These are phyloP conservation scores for Candida loeiensis DNA, from an alignment of 805 yeast genomes.

Conservation along the genomic window DNA sequence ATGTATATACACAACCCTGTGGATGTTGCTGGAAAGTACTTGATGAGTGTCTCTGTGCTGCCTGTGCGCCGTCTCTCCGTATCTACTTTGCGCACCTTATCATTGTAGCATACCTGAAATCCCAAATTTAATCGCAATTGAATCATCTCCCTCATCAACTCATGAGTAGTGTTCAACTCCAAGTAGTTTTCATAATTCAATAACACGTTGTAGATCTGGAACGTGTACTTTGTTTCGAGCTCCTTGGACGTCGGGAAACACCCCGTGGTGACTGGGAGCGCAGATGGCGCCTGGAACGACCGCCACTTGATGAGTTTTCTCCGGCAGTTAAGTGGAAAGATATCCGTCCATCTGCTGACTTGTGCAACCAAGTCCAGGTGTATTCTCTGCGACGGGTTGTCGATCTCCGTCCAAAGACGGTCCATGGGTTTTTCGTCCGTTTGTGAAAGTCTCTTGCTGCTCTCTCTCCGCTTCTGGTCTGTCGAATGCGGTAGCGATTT, in stretches of 20 bases:
- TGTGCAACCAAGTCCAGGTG: slow-evolving; percentile 53
- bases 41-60: slow-evolving; percentile 50
- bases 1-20: slow-evolving; percentile 67
- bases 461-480: background rate
- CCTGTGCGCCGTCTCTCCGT: slow-evolving; percentile 47
- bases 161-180: slow-evolving; percentile 49
- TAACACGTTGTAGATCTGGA: slow-evolving; percentile 78
- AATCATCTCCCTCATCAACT: slow-evolving; percentile 81
- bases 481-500: background rate
- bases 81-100: slow-evolving; percentile 63
- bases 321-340: slow-evolving; percentile 69
- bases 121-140: slow-evolving; percentile 79
- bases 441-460: background rate
- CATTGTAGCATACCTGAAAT: slow-evolving; percentile 83
- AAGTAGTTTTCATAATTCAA: slow-evolving; percentile 56
- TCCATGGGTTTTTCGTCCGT: slow-evolving; percentile 7
- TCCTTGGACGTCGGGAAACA: slow-evolving; percentile 70
- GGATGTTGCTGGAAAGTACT: slow-evolving; percentile 50
- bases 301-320: slow-evolving; percentile 83
- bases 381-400: slow-evolving; percentile 72
- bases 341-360: slow-evolving; percentile 90
- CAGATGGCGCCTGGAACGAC: slow-evolving; percentile 89
- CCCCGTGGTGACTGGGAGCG: slow-evolving; percentile 77
- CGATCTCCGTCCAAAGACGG: slow-evolving; percentile 33
- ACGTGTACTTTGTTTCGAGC: slow-evolving; percentile 67